phyloP scores from a whole-genome alignment of 2,329 filamentous ascomycete species.

The Ascochyta fabae region DNA sequence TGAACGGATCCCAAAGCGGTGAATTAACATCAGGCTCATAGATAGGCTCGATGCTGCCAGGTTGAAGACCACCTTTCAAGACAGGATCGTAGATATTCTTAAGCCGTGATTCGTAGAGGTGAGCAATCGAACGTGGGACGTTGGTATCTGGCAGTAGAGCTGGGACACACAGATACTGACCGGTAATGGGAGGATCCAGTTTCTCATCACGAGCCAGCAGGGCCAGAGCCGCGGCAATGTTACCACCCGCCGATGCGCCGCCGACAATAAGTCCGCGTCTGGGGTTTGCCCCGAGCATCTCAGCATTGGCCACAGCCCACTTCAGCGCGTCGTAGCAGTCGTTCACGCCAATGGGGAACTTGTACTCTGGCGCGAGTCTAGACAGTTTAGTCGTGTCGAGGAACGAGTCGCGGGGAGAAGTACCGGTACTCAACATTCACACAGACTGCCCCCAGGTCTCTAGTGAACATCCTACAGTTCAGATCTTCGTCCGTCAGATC shows the following conservation, averaged over 20 bases:
- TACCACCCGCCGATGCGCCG: constrained; percentile 60
- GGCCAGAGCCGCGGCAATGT: constrained; percentile 57
- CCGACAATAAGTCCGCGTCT: constrained; percentile 58
- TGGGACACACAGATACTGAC: constrained; percentile 56
- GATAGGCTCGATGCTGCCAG: constrained; percentile 22
- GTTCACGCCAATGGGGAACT: constrained; percentile 57
- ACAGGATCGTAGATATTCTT: constrained; percentile 33
- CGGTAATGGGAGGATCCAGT: constrained; percentile 53
- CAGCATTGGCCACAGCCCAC: constrained; percentile 48
- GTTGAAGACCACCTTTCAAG: constrained; percentile 20
- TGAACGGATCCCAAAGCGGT: constrained; percentile 41
- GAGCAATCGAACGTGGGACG: constrained; percentile 46
- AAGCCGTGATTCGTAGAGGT: constrained; percentile 51
- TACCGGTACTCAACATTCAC: constrained; percentile 60
- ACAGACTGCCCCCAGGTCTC: constrained; percentile 50
- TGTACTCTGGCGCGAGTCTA: constrained; percentile 58
- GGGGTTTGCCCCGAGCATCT: constrained; percentile 49
- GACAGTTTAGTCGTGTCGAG: not conserved
- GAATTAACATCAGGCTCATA: constrained; percentile 37
- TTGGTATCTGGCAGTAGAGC: constrained; percentile 51
- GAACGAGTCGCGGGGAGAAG: not conserved
- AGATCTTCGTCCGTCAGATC: constrained; percentile 53
- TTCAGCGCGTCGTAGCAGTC: constrained; percentile 57
- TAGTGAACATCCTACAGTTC: constrained; percentile 50
- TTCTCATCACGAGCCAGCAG: constrained; percentile 53